phyloP scores from a whole-genome alignment of 2,329 filamentous ascomycete genomes.

The Uncinocarpus reesii region DNA sequence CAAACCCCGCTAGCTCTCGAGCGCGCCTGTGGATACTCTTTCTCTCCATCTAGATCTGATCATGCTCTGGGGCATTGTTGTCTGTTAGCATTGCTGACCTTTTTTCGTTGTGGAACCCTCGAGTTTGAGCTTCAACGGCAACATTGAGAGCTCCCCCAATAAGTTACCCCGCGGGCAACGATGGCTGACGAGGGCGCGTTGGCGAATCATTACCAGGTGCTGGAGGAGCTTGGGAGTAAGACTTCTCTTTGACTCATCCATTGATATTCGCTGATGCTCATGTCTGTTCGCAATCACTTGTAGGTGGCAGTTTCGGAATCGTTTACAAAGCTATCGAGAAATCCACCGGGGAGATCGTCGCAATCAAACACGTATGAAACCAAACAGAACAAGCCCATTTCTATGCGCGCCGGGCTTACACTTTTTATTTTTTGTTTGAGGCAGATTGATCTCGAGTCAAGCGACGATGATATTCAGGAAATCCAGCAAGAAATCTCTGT shows the following conservation, averaged over 20 bases:
- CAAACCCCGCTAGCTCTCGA: conserved; percentile 1
- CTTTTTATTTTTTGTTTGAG: background rate
- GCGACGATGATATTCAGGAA: conserved; percentile 95
- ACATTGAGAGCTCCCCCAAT: background rate
- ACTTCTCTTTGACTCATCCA: conserved; percentile 21
- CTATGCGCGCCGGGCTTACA: background rate
- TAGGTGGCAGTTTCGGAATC: conserved; percentile 88
- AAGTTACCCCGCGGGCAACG: conserved; percentile 16
- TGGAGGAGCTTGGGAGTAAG: conserved; percentile 92
- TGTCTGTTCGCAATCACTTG: conserved; percentile 13
- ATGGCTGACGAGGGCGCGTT: conserved; percentile 45
- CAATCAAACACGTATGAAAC: conserved; percentile 78
- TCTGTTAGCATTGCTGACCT: background rate
- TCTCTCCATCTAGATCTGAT: conserved; percentile 4
- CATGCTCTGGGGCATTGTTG: background rate
- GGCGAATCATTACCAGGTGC: conserved; percentile 81
- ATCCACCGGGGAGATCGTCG: conserved; percentile 80
- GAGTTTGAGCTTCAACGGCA: background rate
- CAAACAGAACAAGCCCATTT: background rate
- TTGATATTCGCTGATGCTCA: background rate
- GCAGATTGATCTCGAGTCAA: conserved; percentile 96
- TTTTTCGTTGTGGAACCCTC: background rate
- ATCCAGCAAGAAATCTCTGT: conserved; percentile 97
- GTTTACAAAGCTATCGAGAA: conserved; percentile 96
- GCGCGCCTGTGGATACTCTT: conserved; percentile 3